Conservation (phyloP, 306 rosid species). For the Sesbania bispinosa region DNA sequence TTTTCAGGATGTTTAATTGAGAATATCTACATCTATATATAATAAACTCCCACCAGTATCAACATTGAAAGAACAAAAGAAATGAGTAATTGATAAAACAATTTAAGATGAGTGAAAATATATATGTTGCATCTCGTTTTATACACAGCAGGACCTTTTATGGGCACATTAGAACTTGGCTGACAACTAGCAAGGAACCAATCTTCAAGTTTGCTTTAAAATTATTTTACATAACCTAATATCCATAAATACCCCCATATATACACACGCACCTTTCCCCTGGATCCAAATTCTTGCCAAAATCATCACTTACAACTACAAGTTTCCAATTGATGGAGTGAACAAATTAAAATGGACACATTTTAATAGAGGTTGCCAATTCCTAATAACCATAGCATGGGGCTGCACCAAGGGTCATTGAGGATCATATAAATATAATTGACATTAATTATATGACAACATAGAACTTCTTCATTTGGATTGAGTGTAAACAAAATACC, state of each 20-base stretch:
- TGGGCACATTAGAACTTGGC: no score
- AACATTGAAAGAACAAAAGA: neutral
- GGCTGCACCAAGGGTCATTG: neutral
- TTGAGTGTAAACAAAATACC: slow-evolving; percentile 45
- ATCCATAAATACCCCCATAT: neutral
- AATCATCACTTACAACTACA: neutral
- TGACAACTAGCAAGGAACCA: no score
- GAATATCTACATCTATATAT: neutral
- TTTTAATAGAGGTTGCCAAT: neutral
- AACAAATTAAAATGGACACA: neutral
- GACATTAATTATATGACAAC: neutral
- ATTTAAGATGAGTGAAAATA: neutral
- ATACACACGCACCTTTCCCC: neutral
- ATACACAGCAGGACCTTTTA: no score
- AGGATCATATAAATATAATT: neutral
- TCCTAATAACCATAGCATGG: neutral
- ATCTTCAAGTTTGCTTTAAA: no score
- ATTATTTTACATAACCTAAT: neutral
- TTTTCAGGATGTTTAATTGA: slow-evolving; percentile 10
- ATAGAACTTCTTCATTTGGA: slow-evolving; percentile 5
- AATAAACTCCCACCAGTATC: slow-evolving; percentile 4
- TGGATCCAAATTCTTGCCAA: neutral
- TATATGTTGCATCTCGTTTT: no score
- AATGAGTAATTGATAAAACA: neutral
- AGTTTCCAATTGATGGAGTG: neutral